Evolutionary conservation across 2,329 filamentous ascomycete genomes (phyloP), one percentile per base, ranked within the genome.

Genomic region (Fusarium agapanthi): DNA sequence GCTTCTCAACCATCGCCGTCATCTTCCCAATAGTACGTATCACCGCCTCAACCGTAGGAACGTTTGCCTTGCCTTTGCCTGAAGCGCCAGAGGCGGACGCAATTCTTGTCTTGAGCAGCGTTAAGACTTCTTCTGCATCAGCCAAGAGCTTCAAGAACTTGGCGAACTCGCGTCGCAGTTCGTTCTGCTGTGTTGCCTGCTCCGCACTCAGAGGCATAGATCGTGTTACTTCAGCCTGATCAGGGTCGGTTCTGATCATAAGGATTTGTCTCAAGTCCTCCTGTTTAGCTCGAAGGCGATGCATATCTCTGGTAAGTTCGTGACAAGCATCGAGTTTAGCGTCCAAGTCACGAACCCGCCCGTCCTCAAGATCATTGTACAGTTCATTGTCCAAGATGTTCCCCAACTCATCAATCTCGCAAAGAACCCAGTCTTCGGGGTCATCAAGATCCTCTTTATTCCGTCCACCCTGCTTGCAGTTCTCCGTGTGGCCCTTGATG

Each of bases 21-120:
- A 99, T 95, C 79, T 96, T 97, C 65, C 87, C 86, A 73, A 99
- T 97, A 2, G 96, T 99, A 67, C 93, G 93, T 75, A 95, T 92
- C 26, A 99, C 93, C 1, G 94, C 94, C 76, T 98, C 96, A 15
- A 98, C 93, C 0, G 95, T 98, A 0, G 96, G 96, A 9, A 91
- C 88, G 56, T 87, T 86, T 16, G 81, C 78, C 28, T 78, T 80
- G 11, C 82, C 82, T 63, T 82, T 87, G 73, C 85, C 87, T 45
- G 84, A 83, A 6, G 84, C 80, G 54, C 84, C 84, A 24, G 86
- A 87, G 13, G 87, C 86, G 3, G 88, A 83, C 2, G 92, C 91
- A 24, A 98, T 87, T 75, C 91, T 93, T 6, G 95, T 92, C 77
- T 93, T 93, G 34, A 98, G 88, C 53, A 97, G 80, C 10, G 92